Base-by-base conservation (phyloP, 169 alveolate species). In the Cryptosporidium tyzzeri region DNA sequence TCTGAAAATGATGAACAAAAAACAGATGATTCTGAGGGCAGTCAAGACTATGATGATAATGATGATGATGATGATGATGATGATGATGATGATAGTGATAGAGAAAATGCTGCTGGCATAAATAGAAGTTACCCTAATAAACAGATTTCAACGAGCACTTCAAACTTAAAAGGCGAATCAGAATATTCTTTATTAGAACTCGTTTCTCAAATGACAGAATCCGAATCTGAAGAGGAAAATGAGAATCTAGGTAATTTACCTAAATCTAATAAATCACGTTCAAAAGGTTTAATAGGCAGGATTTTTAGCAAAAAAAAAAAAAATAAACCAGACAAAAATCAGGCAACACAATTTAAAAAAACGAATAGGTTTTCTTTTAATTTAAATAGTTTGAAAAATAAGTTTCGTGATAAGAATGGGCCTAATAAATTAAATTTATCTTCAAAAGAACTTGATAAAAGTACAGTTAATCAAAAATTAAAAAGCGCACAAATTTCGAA, bases 121-220 rank as follows among this genome's bases (percentile, higher is more conserved):
- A 8, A 29, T 7, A 31, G 35, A 31, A 1, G 3, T 31, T 31
- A 31, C 35, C 3, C 35, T 31, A 31, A 14, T 9, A 16, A 37
- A 58, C 39, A 18, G 18, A 59, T 6, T 59, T 58, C 62, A 55
- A 50, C 2, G 21, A 33, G 68, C 18, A 18, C n/a, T 55, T 73
- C 69, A 10, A 35, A 45, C 39, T 39, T 3, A 29, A 33, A 12
- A 3, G 5, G 39, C 1, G 29, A 4, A 0, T 23, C 35, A 37
- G 44, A 35, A 26, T 31, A 26, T 44, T 80, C 89, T 44, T 41
- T 80, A 59, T 65, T 80, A n/a, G 51, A 80, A 33, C 55, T 80
- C 26, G 41, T 44, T 61, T 80, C 89, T 37, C 80, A 80, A n/a
- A 41, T 80, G 75, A 18, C 26, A 35, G 50, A 37, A 37, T 31